Base-by-base conservation (phyloP, 202 grass and related monocot genomes). In the Carex sylvatica region DNA sequence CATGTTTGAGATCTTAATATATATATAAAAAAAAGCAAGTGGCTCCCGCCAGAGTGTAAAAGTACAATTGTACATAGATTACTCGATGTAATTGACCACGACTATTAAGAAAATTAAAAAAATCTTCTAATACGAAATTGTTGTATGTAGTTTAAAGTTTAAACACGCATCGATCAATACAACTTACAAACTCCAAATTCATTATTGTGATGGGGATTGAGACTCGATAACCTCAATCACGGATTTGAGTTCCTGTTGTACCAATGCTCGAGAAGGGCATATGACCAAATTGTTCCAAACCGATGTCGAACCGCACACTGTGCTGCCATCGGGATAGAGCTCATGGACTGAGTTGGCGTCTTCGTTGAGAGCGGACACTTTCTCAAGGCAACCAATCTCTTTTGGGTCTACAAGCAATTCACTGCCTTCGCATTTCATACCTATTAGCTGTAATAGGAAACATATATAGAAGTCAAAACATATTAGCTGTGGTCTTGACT, bases 311-410 rank as follows among this genome's bases (percentile, higher is more conserved):
- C 86, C 87, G 23, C 36, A 90, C 0, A 85, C 83, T 6, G 89
- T 87, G 70, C 83, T 87, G 0, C 89, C 80, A 19, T 92, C 84
- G 31, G 89, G 89, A 87, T 97, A 97, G 13, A 97, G 87, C 77
- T 97, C 91, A 82, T 94, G 86, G 63, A 97, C 76, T 77, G 91
- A 93, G 76, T 92, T 70, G 26, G 94, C 91, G 0, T 92, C 86
- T 51, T 97, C 94, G 68, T 97, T 97, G 51, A 97, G 82, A 47
- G 65, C 28, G 80, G 84, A 84, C 64, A 97, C 70, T 80, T 87
- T 74, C 42, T 97, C 94, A 82, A 97, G 86, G 78, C 93, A 81
- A 42, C 35, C 38, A 81, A 97, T 94, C 70, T 94, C 89, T 59
- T 97, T 78, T 61, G 60, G 82, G 73, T 94, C 94, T 82, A 94